Conservation (phyloP, 2,329 filamentous ascomycete genomes). For the Pyrenochaeta sp. region DNA sequence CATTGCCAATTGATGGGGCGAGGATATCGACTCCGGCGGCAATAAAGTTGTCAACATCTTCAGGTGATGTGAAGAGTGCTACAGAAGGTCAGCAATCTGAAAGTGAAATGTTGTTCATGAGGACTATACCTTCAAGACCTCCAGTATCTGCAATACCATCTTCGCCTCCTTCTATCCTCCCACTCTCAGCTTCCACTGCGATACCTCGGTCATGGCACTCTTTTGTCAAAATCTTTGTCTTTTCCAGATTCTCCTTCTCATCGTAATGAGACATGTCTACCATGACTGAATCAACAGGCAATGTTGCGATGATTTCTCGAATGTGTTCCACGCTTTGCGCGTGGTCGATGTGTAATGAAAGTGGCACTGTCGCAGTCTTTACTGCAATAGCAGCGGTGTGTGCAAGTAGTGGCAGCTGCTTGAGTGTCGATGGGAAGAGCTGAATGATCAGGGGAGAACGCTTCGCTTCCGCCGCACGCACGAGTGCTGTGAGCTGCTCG, state of each 20-base stretch:
- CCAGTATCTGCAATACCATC: constrained; percentile 75
- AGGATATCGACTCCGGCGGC: constrained; percentile 75
- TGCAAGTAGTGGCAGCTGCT: constrained; percentile 65
- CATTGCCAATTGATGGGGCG: constrained; percentile 77
- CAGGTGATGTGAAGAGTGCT: constrained; percentile 68
- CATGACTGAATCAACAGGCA: constrained; percentile 76
- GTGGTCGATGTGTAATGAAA: constrained; percentile 59
- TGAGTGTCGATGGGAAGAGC: constrained; percentile 68
- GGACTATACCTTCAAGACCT: constrained; percentile 61
- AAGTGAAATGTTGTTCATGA: not conserved
- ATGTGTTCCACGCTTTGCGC: constrained; percentile 56
- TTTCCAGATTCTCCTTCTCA: constrained; percentile 73
- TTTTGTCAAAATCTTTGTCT: constrained; percentile 67
- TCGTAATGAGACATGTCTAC: constrained; percentile 79
- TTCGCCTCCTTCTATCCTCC: constrained; percentile 75
- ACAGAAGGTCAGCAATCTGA: constrained; percentile 1
- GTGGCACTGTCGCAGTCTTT: constrained; percentile 51
- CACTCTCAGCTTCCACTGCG: constrained; percentile 74
- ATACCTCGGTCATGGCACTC: constrained; percentile 72
- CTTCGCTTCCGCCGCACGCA: constrained; percentile 45
- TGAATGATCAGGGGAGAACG: constrained; percentile 48
- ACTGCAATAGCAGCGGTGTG: constrained; percentile 54
- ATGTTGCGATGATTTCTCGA: constrained; percentile 54
- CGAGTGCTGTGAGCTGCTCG: constrained; percentile 45
- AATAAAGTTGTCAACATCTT: constrained; percentile 74